Evolutionary conservation across 2,329 filamentous ascomycete species (phyloP).

Genomic region (Dactylonectria estremocensis): DNA sequence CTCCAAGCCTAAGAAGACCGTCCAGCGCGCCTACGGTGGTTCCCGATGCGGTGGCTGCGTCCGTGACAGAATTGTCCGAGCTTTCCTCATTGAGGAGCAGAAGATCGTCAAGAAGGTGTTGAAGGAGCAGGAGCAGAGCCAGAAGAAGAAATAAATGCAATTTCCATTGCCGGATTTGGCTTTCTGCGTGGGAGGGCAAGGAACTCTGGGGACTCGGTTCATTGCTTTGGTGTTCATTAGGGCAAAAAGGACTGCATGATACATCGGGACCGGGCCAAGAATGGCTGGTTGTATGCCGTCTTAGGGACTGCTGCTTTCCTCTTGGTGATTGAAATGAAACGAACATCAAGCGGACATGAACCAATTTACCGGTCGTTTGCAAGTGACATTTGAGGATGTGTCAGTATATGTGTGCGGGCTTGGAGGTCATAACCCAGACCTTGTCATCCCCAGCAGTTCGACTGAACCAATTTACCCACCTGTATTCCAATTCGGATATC

Average conservation of each 20-base stretch:
- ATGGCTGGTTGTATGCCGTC: conserved; percentile 63
- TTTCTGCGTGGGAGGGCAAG: conserved; percentile 55
- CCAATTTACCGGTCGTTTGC: conserved; percentile 38
- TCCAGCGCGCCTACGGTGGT: conserved; percentile 98
- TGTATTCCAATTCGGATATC: neutral
- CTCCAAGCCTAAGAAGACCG: conserved; percentile 99
- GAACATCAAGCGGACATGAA: conserved; percentile 56
- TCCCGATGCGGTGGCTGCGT: conserved; percentile 99
- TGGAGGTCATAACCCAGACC: neutral
- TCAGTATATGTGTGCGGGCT: neutral
- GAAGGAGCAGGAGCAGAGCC: conserved; percentile 91
- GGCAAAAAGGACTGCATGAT: conserved; percentile 67
- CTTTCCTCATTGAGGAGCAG: conserved; percentile 99
- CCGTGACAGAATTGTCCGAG: conserved; percentile 96
- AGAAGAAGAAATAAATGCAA: conserved; percentile 78
- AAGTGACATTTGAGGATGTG: conserved; percentile 35
- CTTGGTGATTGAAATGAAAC: conserved; percentile 65
- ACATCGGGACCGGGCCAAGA: conserved; percentile 54
- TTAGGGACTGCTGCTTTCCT: conserved; percentile 59
- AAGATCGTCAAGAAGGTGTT: conserved; percentile 99
- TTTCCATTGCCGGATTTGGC: conserved; percentile 49
- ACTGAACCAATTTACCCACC: conserved; percentile 3
- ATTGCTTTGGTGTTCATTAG: conserved; percentile 70
- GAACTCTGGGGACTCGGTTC: conserved; percentile 58
- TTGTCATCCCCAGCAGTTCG: neutral